Conservation (phyloP, 2,329 filamentous ascomycete species). For the Penicillium sp. region DNA sequence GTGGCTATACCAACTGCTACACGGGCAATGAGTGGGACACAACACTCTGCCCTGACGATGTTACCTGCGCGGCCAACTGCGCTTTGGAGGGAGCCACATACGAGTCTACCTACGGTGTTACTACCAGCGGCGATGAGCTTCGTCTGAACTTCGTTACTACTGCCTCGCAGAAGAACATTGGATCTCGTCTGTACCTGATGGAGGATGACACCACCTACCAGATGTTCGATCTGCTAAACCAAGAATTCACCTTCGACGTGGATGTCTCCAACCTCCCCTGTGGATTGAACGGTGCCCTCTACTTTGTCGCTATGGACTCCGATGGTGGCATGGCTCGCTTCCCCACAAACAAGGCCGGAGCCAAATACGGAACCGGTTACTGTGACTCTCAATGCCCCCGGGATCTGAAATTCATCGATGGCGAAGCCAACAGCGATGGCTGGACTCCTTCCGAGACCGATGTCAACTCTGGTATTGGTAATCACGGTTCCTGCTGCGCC, state of each 20-base stretch:
- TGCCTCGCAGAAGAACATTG: constrained; percentile 34
- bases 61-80: constrained; percentile 56
- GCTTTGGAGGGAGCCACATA: constrained; percentile 60
- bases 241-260: constrained; percentile 72
- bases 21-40: constrained; percentile 54
- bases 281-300: constrained; percentile 71
- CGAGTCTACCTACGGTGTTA: constrained; percentile 52
- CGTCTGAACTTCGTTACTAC: constrained; percentile 50
- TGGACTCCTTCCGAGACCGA: constrained; percentile 56
- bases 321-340: constrained; percentile 60
- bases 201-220: constrained; percentile 62
- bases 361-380: constrained; percentile 63
- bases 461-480: constrained; percentile 54
- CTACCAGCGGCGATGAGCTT: constrained; percentile 50
- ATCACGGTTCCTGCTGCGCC: constrained; percentile 62
- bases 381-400: constrained; percentile 61
- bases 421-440: constrained; percentile 57
- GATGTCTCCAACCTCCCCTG: constrained; percentile 70
- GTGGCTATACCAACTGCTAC: constrained; percentile 59
- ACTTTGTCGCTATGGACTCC: constrained; percentile 61
- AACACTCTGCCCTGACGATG: constrained; percentile 50
- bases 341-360: constrained; percentile 57
- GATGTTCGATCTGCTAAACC: constrained; percentile 64
- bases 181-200: constrained; percentile 65
- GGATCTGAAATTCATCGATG: constrained; percentile 49